Base-by-base conservation (phyloP, 2,329 filamentous ascomycete species). In the Diaporthe nobilis region DNA sequence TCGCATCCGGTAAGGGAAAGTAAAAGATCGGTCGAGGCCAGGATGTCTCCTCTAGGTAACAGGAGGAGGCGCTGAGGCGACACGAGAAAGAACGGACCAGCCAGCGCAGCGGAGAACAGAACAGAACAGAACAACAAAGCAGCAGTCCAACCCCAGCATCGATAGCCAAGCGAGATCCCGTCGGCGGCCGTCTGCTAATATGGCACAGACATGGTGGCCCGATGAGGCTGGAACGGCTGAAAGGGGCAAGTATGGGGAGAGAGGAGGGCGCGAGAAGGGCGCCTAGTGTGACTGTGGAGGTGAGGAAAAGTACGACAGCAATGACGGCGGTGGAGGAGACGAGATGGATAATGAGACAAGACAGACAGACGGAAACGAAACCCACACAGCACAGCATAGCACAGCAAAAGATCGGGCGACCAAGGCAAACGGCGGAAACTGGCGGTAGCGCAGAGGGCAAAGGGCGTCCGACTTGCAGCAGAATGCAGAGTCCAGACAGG, bases 1-100 rank as follows among this genome's bases (percentile, higher is more conserved):
- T 61, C 60, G 28, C 49, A 73, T 73, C 74, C 74, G 74, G 70
- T 68, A 42, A 28, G 51, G 58, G 42, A 53, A 67, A 55, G 61
- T 49, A 55, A 68, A 74, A 60, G 42, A 71, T 58, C 63, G 65
- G 72, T 71, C n/a, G 65, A 70, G 49, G 31, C 47, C 65, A 39
- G 65, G 65, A 68, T 70, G 34, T 28, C 65, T 53, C 65, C 49
- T 55, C 31, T 70, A n/a, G 37, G 65, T 22, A 70, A 55, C 55
- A 70, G 65, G 49, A 39, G 65, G 49, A 39, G 49, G 34, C 60
- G 60, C 39, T 63, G 60, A 28, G 49, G 22, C 65, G 31, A 39
- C 47, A 53, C 47, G n/a, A 42, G 34, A 31, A 25, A 42, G 34
- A n/a, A 65, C 22, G 4, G 25, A 65, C 31, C 13, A 22, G 15